These are phyloP conservation scores for Fimicolochytrium jonesii DNA, from an alignment of 192 early-diverging fungal genomes.

Conservation along the genomic window DNA sequence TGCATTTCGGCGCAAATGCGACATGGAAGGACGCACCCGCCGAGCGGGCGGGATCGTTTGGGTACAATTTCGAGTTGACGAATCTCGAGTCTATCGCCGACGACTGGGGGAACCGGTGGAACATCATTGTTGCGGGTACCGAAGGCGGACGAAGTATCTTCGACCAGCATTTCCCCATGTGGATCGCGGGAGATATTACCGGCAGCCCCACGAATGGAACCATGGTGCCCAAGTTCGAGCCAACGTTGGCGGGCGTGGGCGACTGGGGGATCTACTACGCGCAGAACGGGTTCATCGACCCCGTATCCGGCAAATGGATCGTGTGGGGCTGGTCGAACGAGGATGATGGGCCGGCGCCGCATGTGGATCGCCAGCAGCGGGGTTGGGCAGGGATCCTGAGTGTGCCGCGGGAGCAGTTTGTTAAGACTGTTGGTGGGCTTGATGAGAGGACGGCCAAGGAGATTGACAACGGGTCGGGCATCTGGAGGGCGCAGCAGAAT, in stretches of 20 bases:
- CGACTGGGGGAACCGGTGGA: too few relatives aligned
- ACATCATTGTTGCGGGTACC: background rate
- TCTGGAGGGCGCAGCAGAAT: background rate
- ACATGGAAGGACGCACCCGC: too few relatives aligned
- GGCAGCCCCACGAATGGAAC: background rate
- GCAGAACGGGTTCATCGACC: background rate
- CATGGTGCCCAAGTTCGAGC: background rate
- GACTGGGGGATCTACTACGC: background rate
- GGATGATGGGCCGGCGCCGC: background rate
- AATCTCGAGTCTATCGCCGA: too few relatives aligned
- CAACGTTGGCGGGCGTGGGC: background rate
- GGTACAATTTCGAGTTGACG: too few relatives aligned
- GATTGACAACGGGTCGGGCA: background rate
- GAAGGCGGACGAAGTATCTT: background rate
- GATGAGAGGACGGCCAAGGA: background rate
- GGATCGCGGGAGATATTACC: background rate
- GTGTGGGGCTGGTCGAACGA: background rate
- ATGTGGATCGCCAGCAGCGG: background rate
- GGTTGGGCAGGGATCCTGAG: background rate
- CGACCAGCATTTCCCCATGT: background rate
- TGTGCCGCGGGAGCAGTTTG: background rate
- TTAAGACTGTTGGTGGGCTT: background rate
- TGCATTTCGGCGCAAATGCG: too few relatives aligned
- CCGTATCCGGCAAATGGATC: background rate
- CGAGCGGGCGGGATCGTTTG: too few relatives aligned